Conservation (phyloP, 169 alveolate genomes). For the Plasmodium malariae region DNA sequence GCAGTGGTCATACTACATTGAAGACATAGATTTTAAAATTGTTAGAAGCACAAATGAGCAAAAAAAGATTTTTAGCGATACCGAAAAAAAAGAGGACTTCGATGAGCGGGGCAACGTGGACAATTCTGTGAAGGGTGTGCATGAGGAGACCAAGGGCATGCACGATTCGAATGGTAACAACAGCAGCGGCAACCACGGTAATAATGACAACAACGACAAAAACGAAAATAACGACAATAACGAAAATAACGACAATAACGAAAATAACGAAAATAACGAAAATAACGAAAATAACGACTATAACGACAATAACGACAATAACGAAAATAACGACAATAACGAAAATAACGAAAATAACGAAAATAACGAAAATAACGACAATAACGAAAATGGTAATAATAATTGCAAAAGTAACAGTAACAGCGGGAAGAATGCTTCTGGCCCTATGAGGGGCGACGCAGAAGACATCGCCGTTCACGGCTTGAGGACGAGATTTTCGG, state of each 20-base stretch:
- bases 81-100: background rate
- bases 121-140: too few species aligned
- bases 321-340: too few species aligned
- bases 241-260: background rate
- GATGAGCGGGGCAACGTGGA: too few species aligned
- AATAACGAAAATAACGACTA: slow-evolving; percentile 1
- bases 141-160: too few species aligned
- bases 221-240: background rate
- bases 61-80: background rate
- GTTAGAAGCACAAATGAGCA: slow-evolving; percentile 1
- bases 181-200: background rate
- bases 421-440: too few species aligned
- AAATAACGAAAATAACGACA: too few species aligned
- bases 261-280: background rate
- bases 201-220: background rate
- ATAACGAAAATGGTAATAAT: too few species aligned
- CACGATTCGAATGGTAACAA: background rate
- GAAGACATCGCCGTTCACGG: background rate
- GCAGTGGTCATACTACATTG: slow-evolving; percentile 67
- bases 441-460: too few species aligned
- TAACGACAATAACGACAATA: too few species aligned
- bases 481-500: background rate
- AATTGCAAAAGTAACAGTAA: too few species aligned
- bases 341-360: too few species aligned
- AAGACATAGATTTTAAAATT: slow-evolving; percentile 60